Conservation (phyloP, 2,329 filamentous ascomycete genomes). For the Verticillium isaacii region DNA sequence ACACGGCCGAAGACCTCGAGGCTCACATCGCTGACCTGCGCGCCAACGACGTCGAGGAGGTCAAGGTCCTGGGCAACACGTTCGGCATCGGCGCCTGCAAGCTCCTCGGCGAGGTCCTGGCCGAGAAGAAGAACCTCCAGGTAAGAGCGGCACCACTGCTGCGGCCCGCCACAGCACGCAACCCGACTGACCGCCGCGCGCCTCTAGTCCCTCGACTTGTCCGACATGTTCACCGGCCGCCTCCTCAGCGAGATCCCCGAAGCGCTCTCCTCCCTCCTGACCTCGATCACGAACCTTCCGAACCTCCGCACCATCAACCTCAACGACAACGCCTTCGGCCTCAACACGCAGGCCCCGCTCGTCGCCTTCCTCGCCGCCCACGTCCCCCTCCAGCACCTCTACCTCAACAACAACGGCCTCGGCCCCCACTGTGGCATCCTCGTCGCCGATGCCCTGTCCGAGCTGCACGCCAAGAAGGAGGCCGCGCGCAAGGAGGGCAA, state of each 20-base stretch:
- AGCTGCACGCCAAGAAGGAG: slow-evolving; percentile 79
- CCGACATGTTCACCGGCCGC: slow-evolving; percentile 96
- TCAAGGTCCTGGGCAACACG: slow-evolving; percentile 86
- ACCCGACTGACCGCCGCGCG: not conserved
- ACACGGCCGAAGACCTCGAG: slow-evolving; percentile 82
- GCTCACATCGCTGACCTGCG: slow-evolving; percentile 73
- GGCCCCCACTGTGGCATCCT: slow-evolving; percentile 86
- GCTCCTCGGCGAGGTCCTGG: slow-evolving; percentile 75
- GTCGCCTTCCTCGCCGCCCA: slow-evolving; percentile 88
- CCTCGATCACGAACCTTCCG: slow-evolving; percentile 78
- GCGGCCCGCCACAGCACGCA: not conserved
- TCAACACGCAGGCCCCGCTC: slow-evolving; percentile 89
- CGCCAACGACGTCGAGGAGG: slow-evolving; percentile 75
- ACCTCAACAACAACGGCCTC: slow-evolving; percentile 97
- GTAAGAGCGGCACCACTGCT: slow-evolving; percentile 36
- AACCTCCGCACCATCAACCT: slow-evolving; percentile 89
- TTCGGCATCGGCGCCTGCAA: slow-evolving; percentile 85
- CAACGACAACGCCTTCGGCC: slow-evolving; percentile 95
- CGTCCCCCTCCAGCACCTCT: slow-evolving; percentile 85
- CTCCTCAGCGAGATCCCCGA: slow-evolving; percentile 90
- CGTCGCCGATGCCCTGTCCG: slow-evolving; percentile 80
- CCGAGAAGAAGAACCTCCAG: slow-evolving; percentile 77
- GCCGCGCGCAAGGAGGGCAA: slow-evolving; percentile 67
- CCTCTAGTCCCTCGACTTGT: slow-evolving; percentile 72
- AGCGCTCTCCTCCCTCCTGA: slow-evolving; percentile 80